A percentile compares a stretch with the other conserved stretches of the same genome.
phyloP scores from a whole-genome alignment of 1,284 basidiomycete species.

The Porogramme epimiltina region DNA sequence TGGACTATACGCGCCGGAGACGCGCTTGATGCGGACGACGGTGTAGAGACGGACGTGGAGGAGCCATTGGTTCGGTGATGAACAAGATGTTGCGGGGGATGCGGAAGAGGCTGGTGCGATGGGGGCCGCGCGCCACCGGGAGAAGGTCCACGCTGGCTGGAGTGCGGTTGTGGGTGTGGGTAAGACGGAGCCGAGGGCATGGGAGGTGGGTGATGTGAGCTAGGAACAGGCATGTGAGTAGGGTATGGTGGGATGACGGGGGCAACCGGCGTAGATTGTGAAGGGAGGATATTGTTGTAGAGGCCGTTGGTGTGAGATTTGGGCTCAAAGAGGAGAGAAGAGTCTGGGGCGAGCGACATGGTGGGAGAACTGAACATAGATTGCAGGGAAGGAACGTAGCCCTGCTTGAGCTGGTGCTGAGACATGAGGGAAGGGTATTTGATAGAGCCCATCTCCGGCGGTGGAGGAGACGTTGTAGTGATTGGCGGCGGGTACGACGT shows the following conservation, averaged over 20 bases:
- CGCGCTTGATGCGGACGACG: not conserved
- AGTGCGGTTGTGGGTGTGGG: constrained; percentile 16
- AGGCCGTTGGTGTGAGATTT: constrained; percentile 19
- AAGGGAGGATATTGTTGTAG: constrained; percentile 27
- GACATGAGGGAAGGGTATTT: constrained; percentile 68
- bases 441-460: constrained; percentile 43
- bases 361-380: constrained; percentile 48
- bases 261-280: constrained; percentile 23
- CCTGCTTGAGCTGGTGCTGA: constrained; percentile 67
- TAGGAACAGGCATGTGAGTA: constrained; percentile 20
- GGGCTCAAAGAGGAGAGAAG: constrained; percentile 33
- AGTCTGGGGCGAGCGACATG: constrained; percentile 22
- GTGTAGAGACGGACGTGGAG: constrained; percentile 2
- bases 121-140: constrained; percentile 24
- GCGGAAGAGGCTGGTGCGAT: not conserved
- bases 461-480: constrained; percentile 63
- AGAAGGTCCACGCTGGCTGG: constrained; percentile 22
- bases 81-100: not conserved
- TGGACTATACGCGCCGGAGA: constrained; percentile 29
- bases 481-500: constrained; percentile 40
- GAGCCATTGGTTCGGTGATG: constrained; percentile 4
- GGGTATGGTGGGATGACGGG: constrained; percentile 28
- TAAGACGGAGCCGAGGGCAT: constrained; percentile 7
- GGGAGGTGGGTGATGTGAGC: constrained; percentile 14
- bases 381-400: constrained; percentile 60